Base-by-base conservation (phyloP, 2,329 filamentous ascomycete species). In the Domatiomyces catenatus region DNA sequence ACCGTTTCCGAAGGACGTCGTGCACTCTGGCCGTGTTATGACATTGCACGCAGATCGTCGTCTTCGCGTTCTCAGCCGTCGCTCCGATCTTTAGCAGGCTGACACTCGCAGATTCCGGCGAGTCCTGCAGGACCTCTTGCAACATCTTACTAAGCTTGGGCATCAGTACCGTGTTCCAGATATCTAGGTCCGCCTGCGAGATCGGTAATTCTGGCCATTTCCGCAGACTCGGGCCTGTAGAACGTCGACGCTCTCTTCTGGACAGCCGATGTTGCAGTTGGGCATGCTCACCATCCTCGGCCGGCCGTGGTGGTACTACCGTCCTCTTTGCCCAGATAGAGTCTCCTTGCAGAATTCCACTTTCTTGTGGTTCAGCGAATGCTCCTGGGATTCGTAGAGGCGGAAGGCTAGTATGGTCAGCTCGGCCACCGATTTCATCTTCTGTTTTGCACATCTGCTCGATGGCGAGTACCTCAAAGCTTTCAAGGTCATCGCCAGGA, bases 21-120 rank as follows among this genome's bases (percentile, higher is more conserved):
- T 78, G 75, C 48, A 81, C 75, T 59, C 76, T 77, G 42, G 72
- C 71, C 26, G 57, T 51, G 43, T 56, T 52, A 19, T 71, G 67
- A 62, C 79, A 83, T 18, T 77, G 79, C 42, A 83, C 73, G 54
- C 79, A 76, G 32, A 81, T 77, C 0, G 79, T 82, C 1, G 79
- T 78, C 51, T 71, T 71, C 6, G 77, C 76, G 20, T 70, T 75
- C 47, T 77, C 73, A 28, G 69, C 64, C 1, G 73, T 72, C 49
- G 77, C 75, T 18, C 79, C 79, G 48, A 79, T 74, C 59, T 77
- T 75, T 54, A 79, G 74, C 8, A 82, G 70, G 49, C 74, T 73
- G 39, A 79, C 79, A 50, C 75, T 77, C 56, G 77, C 75, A 2
- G 77, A 79, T 61, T 82, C 79, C 1, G 72, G 67, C 0, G 76